Percentiles rank a stretch among this genome's conserved stretches.
Evolutionary conservation across 2,329 filamentous ascomycete genomes (phyloP).

Genomic region (Knufia fluminis): DNA sequence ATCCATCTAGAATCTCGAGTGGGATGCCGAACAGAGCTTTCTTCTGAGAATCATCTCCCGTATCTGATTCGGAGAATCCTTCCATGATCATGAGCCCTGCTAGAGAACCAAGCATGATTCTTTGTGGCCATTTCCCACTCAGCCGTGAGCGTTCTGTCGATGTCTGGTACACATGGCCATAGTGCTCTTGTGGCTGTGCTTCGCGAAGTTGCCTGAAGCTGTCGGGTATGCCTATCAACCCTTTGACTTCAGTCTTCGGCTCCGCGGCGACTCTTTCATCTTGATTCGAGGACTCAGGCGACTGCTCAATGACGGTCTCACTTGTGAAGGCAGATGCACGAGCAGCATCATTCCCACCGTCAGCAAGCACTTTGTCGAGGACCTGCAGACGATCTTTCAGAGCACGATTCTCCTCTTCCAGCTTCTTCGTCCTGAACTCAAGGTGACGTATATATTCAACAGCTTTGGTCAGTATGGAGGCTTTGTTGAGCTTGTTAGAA

Average conservation of each 20-base stretch:
- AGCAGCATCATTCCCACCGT: conserved; percentile 25
- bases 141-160: conserved; percentile 35
- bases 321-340: conserved; percentile 22
- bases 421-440: conserved; percentile 76
- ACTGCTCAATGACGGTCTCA: conserved; percentile 20
- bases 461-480: conserved; percentile 90
- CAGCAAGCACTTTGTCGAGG: conserved; percentile 57
- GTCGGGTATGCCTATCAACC: conserved; percentile 36
- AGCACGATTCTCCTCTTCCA: conserved; percentile 70
- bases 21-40: conserved; percentile 61
- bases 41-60: conserved; percentile 53
- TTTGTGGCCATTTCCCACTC: conserved; percentile 49
- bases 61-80: conserved; percentile 59
- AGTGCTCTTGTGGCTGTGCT: conserved; percentile 24
- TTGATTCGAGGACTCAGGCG: conserved; percentile 27
- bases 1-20: conserved; percentile 44
- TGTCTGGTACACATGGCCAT: conserved; percentile 27
- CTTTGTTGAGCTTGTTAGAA: conserved; percentile 93
- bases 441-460: conserved; percentile 93
- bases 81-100: conserved; percentile 89
- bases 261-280: conserved; percentile 15
- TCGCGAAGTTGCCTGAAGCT: conserved; percentile 34
- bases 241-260: conserved; percentile 24
- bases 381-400: conserved; percentile 75
- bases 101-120: conserved; percentile 86